These are phyloP conservation scores for Fusarium azukiicola DNA, from an alignment of 2,329 filamentous ascomycete species.

Conservation along the genomic window DNA sequence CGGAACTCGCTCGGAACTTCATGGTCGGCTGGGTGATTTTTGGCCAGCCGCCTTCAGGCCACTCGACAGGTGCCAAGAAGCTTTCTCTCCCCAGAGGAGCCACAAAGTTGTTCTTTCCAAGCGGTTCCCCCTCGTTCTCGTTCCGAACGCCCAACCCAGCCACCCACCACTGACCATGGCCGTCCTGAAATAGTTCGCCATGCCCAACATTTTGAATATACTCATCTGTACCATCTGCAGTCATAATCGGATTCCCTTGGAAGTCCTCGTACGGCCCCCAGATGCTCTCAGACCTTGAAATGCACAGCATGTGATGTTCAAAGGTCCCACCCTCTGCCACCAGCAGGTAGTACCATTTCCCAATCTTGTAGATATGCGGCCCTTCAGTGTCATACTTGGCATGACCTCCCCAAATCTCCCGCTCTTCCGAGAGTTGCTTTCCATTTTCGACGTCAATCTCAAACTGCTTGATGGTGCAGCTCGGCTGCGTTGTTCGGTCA, in stretches of 20 bases:
- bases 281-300: slow-evolving; percentile 46
- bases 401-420: slow-evolving; percentile 44
- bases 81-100: slow-evolving; percentile 36
- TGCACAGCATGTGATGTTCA: slow-evolving; percentile 52
- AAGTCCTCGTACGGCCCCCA: slow-evolving; percentile 58
- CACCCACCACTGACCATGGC: slow-evolving; percentile 46
- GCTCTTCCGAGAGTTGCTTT: slow-evolving; percentile 42
- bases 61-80: slow-evolving; percentile 32
- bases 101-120: slow-evolving; percentile 27
- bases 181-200: slow-evolving; percentile 53
- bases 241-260: slow-evolving; percentile 59
- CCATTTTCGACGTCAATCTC: slow-evolving; percentile 51
- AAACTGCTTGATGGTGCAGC: slow-evolving; percentile 51
- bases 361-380: slow-evolving; percentile 68
- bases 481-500: slow-evolving; percentile 27
- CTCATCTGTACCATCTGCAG: slow-evolving; percentile 45
- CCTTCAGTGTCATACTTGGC: slow-evolving; percentile 52
- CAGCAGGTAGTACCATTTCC: slow-evolving; percentile 66
- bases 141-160: slow-evolving; percentile 37
- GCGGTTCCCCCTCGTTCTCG: slow-evolving; percentile 19
- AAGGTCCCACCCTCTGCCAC: slow-evolving; percentile 68
- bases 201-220: slow-evolving; percentile 52
- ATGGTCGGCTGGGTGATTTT: slow-evolving; percentile 27
- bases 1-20: slow-evolving; percentile 23
- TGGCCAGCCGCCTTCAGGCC: slow-evolving; percentile 36